Base-by-base conservation (phyloP, 805 yeast genomes). In the Kazachstania taianensis region DNA sequence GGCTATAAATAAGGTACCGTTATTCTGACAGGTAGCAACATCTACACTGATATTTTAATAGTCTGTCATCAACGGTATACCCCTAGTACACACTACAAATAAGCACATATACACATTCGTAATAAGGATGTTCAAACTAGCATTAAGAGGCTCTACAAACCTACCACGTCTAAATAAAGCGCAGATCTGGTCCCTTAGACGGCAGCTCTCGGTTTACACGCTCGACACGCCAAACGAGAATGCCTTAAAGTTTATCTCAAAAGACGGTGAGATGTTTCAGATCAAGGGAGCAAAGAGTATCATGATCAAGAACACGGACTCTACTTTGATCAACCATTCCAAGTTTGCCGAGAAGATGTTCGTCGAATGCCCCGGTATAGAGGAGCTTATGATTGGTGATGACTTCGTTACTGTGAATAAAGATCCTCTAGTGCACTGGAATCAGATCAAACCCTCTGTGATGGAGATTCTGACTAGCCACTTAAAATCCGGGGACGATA, bases 351-450 rank as follows among this genome's bases (percentile, higher is more conserved):
- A 69, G 28, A 67, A 69, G 41, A 53, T 81, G 19, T 78, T 79
- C 41, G 52, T 66, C 19, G 59, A 61, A 41, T 56, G 66, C 62
- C 75, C 46, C 8, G 62, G 62, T 10, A 81, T 81, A n/a, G 74
- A 66, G 45, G 75, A 84, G 0, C 61, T 81, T 14, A 72, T 81
- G 76, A 71, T 81, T 45, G 89, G 89, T 14, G 71, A 71, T n/a
- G 71, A 80, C 49, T 81, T 81, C 45, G 58, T 81, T 36, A 79
- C 89, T 0, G 75, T 81, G 7, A 80, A 76, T 54, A 81, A 81
- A 53, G 73, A 72, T 46, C 76, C 72, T 41, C 73, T 70, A 44
- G 65, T 70, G 7, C 71, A 71, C 44, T 82, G 94, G 94, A 74
- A 79, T 20, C 75, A 76, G 37, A 70, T 82, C 13, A 74, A 78